These are phyloP conservation scores for Sordariomycetes sp. DNA, from an alignment of 2,329 filamentous ascomycete species.

Conservation along the genomic window DNA sequence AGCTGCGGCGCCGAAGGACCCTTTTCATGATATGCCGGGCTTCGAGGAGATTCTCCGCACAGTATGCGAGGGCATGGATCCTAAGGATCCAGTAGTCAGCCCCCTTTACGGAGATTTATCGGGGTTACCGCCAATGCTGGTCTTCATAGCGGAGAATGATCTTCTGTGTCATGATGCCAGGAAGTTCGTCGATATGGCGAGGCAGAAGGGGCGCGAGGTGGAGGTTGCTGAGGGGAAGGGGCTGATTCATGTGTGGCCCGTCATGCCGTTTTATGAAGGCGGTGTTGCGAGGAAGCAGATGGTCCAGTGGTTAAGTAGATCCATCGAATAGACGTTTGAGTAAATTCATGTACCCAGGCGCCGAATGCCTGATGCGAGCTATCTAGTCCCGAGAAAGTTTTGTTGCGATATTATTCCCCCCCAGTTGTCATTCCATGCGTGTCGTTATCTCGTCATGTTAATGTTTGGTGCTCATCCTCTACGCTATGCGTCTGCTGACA, in stretches of 20 bases:
- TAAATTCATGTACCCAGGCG: too few species aligned
- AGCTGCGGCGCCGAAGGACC: slow-evolving; percentile 12
- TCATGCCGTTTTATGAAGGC: slow-evolving; percentile 18
- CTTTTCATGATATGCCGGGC: slow-evolving; percentile 17
- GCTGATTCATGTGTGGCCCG: slow-evolving; percentile 22
- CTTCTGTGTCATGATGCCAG: slow-evolving; percentile 16
- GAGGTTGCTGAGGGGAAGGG: slow-evolving; percentile 18
- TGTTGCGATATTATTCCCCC: too few species aligned
- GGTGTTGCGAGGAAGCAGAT: slow-evolving; percentile 15
- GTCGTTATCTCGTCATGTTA: too few species aligned
- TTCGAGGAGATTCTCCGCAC: slow-evolving; percentile 14
- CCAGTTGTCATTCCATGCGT: too few species aligned
- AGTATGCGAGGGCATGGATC: slow-evolving; percentile 16
- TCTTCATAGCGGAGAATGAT: slow-evolving; percentile 17
- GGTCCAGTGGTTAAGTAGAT: slow-evolving; percentile 17
- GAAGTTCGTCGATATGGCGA: slow-evolving; percentile 16
- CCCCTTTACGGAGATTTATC: slow-evolving; percentile 17
- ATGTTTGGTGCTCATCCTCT: too few species aligned
- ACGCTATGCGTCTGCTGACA: too few species aligned
- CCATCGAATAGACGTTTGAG: too few species aligned
- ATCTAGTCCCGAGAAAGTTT: too few species aligned
- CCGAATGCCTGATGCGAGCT: too few species aligned
- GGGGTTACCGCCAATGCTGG: slow-evolving; percentile 18
- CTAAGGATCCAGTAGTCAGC: slow-evolving; percentile 15
- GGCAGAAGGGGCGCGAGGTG: slow-evolving; percentile 13